These are phyloP conservation scores for Lecanicillium sp. DNA, from an alignment of 2,329 filamentous ascomycete species.

Conservation along the genomic window DNA sequence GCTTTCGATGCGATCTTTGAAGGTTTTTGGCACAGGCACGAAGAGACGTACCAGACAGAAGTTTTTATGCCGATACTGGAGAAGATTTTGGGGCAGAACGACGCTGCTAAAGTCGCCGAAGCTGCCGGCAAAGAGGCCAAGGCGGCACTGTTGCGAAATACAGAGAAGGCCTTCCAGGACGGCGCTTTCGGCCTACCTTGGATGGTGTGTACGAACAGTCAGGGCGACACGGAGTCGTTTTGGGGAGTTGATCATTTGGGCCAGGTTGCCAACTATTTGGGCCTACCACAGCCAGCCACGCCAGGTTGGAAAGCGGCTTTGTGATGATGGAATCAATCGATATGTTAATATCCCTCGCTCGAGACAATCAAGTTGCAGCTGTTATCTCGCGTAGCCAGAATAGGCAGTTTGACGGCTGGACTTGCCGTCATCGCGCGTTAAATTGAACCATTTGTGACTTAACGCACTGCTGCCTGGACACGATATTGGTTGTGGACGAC, in stretches of 20 bases:
- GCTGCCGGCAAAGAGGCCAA: constrained; percentile 25
- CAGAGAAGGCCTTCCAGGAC: constrained; percentile 28
- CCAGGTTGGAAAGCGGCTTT: constrained; percentile 30
- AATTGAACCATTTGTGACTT: too few relatives aligned
- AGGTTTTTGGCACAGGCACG: constrained; percentile 28
- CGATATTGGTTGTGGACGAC: too few relatives aligned
- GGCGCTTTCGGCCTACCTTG: constrained; percentile 35
- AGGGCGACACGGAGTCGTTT: constrained; percentile 29
- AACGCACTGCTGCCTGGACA: too few relatives aligned
- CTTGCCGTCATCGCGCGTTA: too few relatives aligned
- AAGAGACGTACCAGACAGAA: constrained; percentile 22
- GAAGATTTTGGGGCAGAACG: constrained; percentile 21
- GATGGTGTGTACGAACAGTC: constrained; percentile 29
- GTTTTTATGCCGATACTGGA: constrained; percentile 23
- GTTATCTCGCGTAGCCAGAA: too few relatives aligned
- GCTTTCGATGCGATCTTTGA: constrained; percentile 29
- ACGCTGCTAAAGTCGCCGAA: constrained; percentile 24
- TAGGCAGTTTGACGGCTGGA: too few relatives aligned
- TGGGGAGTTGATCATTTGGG: constrained; percentile 36
- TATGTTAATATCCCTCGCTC: too few relatives aligned
- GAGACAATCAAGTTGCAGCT: too few relatives aligned
- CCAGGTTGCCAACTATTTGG: constrained; percentile 29
- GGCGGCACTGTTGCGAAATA: constrained; percentile 26
- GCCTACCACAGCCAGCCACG: constrained; percentile 22
- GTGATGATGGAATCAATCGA: constrained; percentile 18